phyloP scores from a whole-genome alignment of 2,329 filamentous ascomycete species.

The Endoconidiophora polonica region DNA sequence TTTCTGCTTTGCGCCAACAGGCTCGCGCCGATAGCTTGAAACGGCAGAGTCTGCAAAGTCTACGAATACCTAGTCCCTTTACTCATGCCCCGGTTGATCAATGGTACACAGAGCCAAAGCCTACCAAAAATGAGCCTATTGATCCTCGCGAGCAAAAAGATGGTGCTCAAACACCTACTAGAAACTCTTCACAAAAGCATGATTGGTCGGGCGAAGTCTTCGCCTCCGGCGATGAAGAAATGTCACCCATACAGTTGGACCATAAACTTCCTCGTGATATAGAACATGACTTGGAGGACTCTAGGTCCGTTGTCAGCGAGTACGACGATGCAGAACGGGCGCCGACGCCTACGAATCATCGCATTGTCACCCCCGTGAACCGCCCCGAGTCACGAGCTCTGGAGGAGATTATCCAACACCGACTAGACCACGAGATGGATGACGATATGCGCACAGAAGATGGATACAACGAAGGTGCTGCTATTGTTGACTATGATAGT shows the following conservation, averaged over 20 bases:
- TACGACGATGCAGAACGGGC: slow-evolving; percentile 15
- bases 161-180: slow-evolving; percentile 1
- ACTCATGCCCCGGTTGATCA: slow-evolving; percentile 48
- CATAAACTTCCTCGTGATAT: not conserved
- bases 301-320: slow-evolving; percentile 18
- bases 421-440: slow-evolving; percentile 19
- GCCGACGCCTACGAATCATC: slow-evolving; percentile 4
- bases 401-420: slow-evolving; percentile 10
- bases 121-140: not conserved
- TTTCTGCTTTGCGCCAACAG: slow-evolving; percentile 62
- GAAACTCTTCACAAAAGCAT: not conserved
- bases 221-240: slow-evolving; percentile 7
- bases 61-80: slow-evolving; percentile 63
- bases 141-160: slow-evolving; percentile 6
- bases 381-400: not conserved
- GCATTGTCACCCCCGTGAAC: not conserved
- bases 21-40: slow-evolving; percentile 65
- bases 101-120: slow-evolving; percentile 26
- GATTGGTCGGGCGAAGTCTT: slow-evolving; percentile 3
- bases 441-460: slow-evolving; percentile 26
- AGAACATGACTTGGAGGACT: slow-evolving; percentile 14
- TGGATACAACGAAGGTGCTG: slow-evolving; percentile 22
- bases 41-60: slow-evolving; percentile 57
- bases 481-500: slow-evolving; percentile 30
- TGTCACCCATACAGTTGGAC: slow-evolving; percentile 9